phyloP scores from a whole-genome alignment of 176 grass and related monocot genomes.

The Oropetium thomaeum region DNA sequence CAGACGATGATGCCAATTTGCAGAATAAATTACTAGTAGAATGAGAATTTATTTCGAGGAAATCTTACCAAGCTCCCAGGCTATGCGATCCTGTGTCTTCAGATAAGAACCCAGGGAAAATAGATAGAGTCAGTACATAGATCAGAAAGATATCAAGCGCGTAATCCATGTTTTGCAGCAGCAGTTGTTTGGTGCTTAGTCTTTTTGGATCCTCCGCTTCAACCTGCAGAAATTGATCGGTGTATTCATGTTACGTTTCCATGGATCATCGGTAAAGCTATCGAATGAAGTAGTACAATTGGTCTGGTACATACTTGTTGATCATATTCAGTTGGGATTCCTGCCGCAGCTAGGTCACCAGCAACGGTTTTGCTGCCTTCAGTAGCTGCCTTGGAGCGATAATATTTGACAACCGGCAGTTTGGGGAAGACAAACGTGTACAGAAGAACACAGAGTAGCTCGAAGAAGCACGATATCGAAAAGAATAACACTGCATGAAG shows the following conservation, averaged over 20 bases:
- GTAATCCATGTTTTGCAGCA: constrained; percentile 75
- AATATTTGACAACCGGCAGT: constrained; percentile 64
- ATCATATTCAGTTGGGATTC: constrained; percentile 25
- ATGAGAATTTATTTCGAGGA: background rate
- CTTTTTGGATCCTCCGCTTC: constrained; percentile 79
- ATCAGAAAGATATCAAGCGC: constrained; percentile 59
- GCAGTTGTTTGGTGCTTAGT: constrained; percentile 64
- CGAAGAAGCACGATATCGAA: constrained; percentile 9
- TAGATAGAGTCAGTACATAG: constrained; percentile 84
- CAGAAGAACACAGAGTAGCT: constrained; percentile 2
- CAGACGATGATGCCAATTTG: background rate
- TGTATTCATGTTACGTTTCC: background rate
- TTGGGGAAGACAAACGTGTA: constrained; percentile 12
- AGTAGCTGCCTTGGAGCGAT: constrained; percentile 56
- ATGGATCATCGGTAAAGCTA: background rate
- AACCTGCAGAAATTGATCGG: constrained; percentile 30
- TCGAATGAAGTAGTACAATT: background rate
- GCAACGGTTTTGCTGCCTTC: constrained; percentile 62
- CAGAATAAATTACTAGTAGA: background rate
- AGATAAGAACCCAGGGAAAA: constrained; percentile 90
- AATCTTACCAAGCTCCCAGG: constrained; percentile 52
- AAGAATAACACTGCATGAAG: constrained; percentile 12
- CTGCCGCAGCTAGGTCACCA: constrained; percentile 62
- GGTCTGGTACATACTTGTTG: constrained; percentile 10
- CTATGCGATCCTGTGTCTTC: constrained; percentile 85